Evolutionary conservation across 176 grass and related monocot species (phyloP).

Genomic region (Hordeum vulgare): MorexV3_pseudomolecules_assembly NC_058521.1:483417060-483417559

Average conservation of each 20-base stretch:
- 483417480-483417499: neutral
- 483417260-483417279: too few species aligned
- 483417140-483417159: conserved; percentile 77
- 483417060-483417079: neutral
- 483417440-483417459: neutral
- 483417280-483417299: neutral
- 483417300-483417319: conserved; percentile 4
- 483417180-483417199: conserved; percentile 59
- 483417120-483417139: conserved; percentile 75
- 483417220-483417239: conserved; percentile 24
- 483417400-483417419: conserved; percentile 71
- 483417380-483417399: conserved; percentile 86
- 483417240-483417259: neutral
- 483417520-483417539: conserved; percentile 50
- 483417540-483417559: conserved; percentile 57
- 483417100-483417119: conserved; percentile 80
- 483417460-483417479: neutral
- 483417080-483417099: conserved; percentile 58
- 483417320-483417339: conserved; percentile 51
- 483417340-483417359: conserved; percentile 71
- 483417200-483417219: conserved; percentile 31
- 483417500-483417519: conserved; percentile 53
- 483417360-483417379: conserved; percentile 63
- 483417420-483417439: neutral
- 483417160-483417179: conserved; percentile 60